Conservation (phyloP, 352 stramenopile species). For the Globisporangium solare region DNA sequence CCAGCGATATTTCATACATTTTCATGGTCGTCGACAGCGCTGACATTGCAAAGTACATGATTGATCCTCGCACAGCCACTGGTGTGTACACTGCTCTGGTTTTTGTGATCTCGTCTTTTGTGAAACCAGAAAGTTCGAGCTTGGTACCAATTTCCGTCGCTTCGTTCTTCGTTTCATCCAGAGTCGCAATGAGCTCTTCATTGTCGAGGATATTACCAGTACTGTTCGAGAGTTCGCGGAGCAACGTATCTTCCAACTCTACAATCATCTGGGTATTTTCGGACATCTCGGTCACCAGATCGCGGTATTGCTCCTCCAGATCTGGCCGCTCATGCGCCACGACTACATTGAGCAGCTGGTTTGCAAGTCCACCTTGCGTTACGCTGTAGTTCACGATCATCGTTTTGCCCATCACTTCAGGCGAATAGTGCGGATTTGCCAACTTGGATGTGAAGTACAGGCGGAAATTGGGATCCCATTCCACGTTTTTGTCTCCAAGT, state of each 20-base stretch:
- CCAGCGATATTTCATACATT: conserved; percentile 95
- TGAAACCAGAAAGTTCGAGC: conserved; percentile 90
- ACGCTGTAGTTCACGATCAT: conserved; percentile 97
- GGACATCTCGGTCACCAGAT: conserved; percentile 91
- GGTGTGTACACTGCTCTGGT: conserved; percentile 87
- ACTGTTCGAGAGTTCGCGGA: conserved; percentile 87
- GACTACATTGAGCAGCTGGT: conserved; percentile 93
- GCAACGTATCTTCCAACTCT: conserved; percentile 89
- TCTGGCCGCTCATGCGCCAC: conserved; percentile 91
- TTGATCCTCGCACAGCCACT: conserved; percentile 89
- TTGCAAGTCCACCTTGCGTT: conserved; percentile 88
- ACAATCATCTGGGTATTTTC: conserved; percentile 92
- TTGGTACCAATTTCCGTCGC: conserved; percentile 92
- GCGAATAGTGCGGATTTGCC: conserved; percentile 92
- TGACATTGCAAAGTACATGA: conserved; percentile 94
- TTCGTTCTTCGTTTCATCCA: conserved; percentile 95
- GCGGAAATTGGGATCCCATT: conserved; percentile 92
- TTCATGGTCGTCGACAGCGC: conserved; percentile 91
- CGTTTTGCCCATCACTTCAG: conserved; percentile 95
- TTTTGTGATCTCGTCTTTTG: conserved; percentile 93
- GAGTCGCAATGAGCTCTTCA: conserved; percentile 91
- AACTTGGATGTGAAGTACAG: conserved; percentile 95
- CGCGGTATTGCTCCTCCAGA: conserved; percentile 91
- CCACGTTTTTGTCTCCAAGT: conserved; percentile 92
- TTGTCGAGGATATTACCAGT: conserved; percentile 95